Base-by-base conservation (phyloP, 169 alveolate species). In the Miamiensis avidus region DNA sequence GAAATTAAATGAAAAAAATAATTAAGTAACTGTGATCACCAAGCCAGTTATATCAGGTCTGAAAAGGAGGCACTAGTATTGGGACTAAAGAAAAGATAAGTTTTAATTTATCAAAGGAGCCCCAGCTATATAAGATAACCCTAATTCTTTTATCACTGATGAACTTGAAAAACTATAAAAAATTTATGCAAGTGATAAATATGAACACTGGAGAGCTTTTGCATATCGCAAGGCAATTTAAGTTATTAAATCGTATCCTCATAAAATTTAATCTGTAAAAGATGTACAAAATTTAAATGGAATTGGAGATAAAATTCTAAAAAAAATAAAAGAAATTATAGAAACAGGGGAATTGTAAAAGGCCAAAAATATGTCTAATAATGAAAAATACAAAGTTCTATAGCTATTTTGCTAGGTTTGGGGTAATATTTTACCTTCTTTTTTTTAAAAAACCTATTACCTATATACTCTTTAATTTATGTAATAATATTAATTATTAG, bases 161-260 rank as follows among this genome's bases (percentile, higher is more conserved):
- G 92, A 91, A 85, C 82, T 94, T 20, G 96, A 94, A 49, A 87
- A 86, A 83, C 81, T 94, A 30, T 81, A 86, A 32, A 91, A 88
- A 76, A 89, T 88, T 65, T 94, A 94, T 83, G 86, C 83, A 16
- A 82, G 88, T 83, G 95, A 94, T 78, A 93, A 90, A 76, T 11
- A 49, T 49, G 96, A 93, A 87, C 87, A 86, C 79, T 95, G 96
- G 31, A 92, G 96, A 87, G 85, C 88, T 1, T 83, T 90, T 34
- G 98, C 97, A 1, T 95, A 95, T 84, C 81, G 97, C 33, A 91
- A 84, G 81, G 98, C 94, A 0, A 82, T 94, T 20, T 83, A 91
- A 0, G 76, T 81, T 30, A 81, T 95, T 64, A 93, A 91, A 91
- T 78, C 91, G 27, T 83, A 87, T 69, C 85, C 91, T 73, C 87